Evolutionary conservation across 345 rosid species (phyloP).

Genomic region (Aethionema arabicum): DNA sequence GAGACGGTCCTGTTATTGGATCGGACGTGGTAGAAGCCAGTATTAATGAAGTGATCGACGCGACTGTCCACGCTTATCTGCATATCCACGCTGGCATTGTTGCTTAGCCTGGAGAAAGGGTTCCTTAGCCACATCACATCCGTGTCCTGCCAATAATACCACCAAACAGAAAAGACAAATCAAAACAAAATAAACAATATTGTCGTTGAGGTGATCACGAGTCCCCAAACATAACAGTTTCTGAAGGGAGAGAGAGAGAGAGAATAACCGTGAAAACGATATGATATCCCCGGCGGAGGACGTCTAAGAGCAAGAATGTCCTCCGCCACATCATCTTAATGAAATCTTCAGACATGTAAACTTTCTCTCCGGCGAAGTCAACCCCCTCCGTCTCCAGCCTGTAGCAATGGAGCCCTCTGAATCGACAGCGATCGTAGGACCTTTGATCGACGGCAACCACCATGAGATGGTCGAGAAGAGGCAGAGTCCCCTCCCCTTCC

Average conservation of each 20-base stretch:
- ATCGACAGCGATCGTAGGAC: conserved; percentile 62
- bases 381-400: conserved; percentile 52
- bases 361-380: conserved; percentile 49
- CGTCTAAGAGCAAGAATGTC: conserved; percentile 55
- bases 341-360: conserved; percentile 69
- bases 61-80: conserved; percentile 63
- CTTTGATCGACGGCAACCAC: conserved; percentile 66
- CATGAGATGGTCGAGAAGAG: conserved; percentile 51
- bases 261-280: conserved; percentile 66
- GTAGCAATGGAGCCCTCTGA: conserved; percentile 68
- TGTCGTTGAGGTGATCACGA: not conserved
- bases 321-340: conserved; percentile 88
- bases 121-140: conserved; percentile 78
- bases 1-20: conserved; percentile 70
- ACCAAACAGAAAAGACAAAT: not conserved
- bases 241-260: too few relatives aligned
- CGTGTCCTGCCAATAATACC: conserved; percentile 48
- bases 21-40: conserved; percentile 62
- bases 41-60: conserved; percentile 51
- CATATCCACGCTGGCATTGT: conserved; percentile 47
- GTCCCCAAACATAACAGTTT: too few relatives aligned
- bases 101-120: conserved; percentile 47
- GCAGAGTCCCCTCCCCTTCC: conserved; percentile 63
- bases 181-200: not conserved
- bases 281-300: conserved; percentile 62